These are phyloP conservation scores for Apostasia shenzhenica DNA, from an alignment of 106 monocot genomes.

Conservation along the genomic window DNA sequence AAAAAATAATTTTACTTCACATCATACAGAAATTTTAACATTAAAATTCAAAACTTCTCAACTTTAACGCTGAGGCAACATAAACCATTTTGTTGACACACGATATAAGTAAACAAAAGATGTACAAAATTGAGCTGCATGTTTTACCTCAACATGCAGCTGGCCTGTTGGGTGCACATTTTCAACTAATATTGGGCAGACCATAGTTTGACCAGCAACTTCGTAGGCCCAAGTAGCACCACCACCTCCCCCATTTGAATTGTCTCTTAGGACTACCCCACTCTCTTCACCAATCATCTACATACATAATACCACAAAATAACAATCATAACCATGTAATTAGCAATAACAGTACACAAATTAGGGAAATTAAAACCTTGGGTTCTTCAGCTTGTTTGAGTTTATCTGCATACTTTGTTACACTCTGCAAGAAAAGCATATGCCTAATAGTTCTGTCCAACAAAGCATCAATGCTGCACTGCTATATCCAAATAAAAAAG, in stretches of 20 bases:
- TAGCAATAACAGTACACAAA: not conserved
- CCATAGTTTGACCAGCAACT: slow-evolving; percentile 92
- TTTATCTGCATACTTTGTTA: slow-evolving; percentile 87
- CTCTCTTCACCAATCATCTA: slow-evolving; percentile 82
- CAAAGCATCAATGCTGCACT: slow-evolving; percentile 98
- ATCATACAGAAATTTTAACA: too few species aligned
- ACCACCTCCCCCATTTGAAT: slow-evolving; percentile 25
- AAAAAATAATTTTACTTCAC: too few species aligned
- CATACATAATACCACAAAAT: not conserved
- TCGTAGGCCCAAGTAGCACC: slow-evolving; percentile 99
- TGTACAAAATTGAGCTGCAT: not conserved
- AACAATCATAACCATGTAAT: not conserved
- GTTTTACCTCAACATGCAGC: slow-evolving; percentile 89
- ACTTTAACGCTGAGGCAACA: not conserved
- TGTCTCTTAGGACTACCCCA: slow-evolving; percentile 80
- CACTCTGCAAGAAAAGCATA: slow-evolving; percentile 90
- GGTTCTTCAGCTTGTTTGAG: slow-evolving; percentile 81
- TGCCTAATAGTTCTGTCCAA: slow-evolving; percentile 95
- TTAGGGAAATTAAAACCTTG: slow-evolving; percentile 32
- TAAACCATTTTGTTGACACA: not conserved
- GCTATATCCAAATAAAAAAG: slow-evolving; percentile 20
- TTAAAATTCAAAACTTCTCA: not conserved
- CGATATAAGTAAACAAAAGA: not conserved
- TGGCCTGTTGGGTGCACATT: slow-evolving; percentile 85
- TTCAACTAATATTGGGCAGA: slow-evolving; percentile 87